Base-by-base conservation (phyloP, 228 moss, liverwort and hornwort species). In the Sphagnum magellanicum region DNA sequence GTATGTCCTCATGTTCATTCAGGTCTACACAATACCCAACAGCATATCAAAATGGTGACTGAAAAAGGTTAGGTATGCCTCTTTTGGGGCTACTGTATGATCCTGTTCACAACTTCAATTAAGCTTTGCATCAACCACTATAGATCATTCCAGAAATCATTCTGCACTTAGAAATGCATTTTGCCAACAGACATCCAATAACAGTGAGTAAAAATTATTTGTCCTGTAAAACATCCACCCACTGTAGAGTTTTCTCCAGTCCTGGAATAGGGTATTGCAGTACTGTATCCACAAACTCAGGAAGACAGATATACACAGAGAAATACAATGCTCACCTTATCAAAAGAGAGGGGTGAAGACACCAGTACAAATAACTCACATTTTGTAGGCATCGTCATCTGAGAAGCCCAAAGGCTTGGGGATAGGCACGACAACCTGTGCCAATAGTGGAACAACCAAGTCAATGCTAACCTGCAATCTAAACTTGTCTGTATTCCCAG, bases 391-490 rank as follows among this genome's bases (percentile, higher is more conserved):
- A 66, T 89, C 90, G 51, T 80, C 61, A 62, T 74, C 85, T 51
- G 91, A 81, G 74, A 78, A 93, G 73, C 97, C 97, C 46, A 77
- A 72, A 50, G 93, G 93, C 83, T 87, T 98, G 65, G 93, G 81
- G 74, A 98, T 74, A n/a, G 97, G 97, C 81, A 98, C 77, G 11
- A 93, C 89, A 75, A 98, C 91, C 97, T 97, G 85, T 32, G 32
- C 32, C 32, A 32, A 32, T 32, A 32, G 32, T 32, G 3, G 32
- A 32, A 32, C 32, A 32, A 32, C 32, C 32, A 32, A 32, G 32
- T 32, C 32, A 32, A 32, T 32, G 32, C 32, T 32, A 32, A 3
- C 32, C 32, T 32, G 32, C 2, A 32, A 32, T 32, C 32, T 32
- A 32, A 32, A 32, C 32, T 32, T 32, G 32, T 32, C 32, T 2